Percentiles rank a stretch among this genome's conserved stretches.
phyloP scores from a whole-genome alignment of 2,329 filamentous ascomycete species.

The Calonectria hongkongensis region DNA sequence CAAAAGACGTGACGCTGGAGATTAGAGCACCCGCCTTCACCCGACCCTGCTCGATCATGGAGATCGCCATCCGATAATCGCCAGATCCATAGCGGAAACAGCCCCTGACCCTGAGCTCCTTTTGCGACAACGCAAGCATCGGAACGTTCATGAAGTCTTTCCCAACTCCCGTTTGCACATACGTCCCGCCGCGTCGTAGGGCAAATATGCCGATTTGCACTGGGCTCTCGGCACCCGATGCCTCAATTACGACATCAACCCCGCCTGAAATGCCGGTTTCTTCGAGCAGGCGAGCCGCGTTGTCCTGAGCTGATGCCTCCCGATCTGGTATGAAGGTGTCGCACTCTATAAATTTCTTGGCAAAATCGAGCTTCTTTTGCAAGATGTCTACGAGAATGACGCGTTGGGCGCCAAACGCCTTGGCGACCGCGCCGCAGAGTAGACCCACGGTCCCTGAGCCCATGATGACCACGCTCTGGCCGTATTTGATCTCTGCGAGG shows the following conservation, averaged over 20 bases:
- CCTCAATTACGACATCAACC: conserved; percentile 73
- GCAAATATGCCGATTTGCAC: conserved; percentile 84
- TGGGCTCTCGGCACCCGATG: conserved; percentile 83
- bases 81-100: conserved; percentile 91
- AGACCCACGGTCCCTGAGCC: conserved; percentile 91
- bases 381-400: conserved; percentile 47
- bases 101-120: conserved; percentile 89
- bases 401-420: conserved; percentile 85
- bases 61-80: conserved; percentile 84
- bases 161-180: conserved; percentile 92
- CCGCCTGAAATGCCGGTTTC: not conserved
- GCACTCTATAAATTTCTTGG: conserved; percentile 38
- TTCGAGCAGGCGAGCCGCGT: not conserved
- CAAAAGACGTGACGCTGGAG: conserved; percentile 85
- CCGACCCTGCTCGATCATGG: not conserved
- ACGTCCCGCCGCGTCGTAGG: conserved; percentile 81
- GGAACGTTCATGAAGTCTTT: conserved; percentile 89
- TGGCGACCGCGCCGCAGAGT: conserved; percentile 88
- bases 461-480: conserved; percentile 88
- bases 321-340: conserved; percentile 4
- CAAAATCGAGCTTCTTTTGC: conserved; percentile 44
- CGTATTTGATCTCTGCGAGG: conserved; percentile 82
- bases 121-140: conserved; percentile 89
- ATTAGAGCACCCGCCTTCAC: conserved; percentile 79
- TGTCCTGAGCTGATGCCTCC: not conserved